phyloP scores from a whole-genome alignment of 768 basidiomycete species.

The Trametes maxima region DNA sequence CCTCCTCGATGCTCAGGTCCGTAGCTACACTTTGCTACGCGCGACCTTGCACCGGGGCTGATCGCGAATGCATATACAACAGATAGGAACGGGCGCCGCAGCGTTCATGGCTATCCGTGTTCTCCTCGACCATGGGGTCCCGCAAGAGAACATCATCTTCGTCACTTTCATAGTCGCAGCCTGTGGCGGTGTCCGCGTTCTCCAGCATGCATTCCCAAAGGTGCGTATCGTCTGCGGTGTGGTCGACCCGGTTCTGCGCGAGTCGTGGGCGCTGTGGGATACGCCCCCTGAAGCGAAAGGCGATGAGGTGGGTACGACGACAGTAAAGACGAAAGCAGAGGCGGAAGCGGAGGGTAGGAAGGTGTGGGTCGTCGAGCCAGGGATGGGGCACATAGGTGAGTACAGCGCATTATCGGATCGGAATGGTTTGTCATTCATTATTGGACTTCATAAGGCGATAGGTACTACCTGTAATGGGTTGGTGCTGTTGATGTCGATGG shows the following conservation, averaged over 20 bases:
- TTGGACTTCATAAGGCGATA: slow-evolving; percentile 36
- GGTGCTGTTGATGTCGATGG: background rate
- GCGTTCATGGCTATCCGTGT: slow-evolving; percentile 96
- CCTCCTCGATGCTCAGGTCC: slow-evolving; percentile 85
- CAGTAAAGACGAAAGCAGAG: slow-evolving; percentile 20
- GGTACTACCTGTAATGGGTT: slow-evolving; percentile 40
- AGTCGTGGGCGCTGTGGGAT: slow-evolving; percentile 54
- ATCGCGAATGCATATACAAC: background rate
- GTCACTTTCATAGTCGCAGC: slow-evolving; percentile 87
- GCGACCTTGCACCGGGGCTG: background rate
- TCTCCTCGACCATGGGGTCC: slow-evolving; percentile 89
- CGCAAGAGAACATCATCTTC: slow-evolving; percentile 83
- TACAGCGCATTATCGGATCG: background rate
- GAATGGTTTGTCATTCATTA: background rate
- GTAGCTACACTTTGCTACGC: background rate
- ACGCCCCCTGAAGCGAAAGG: slow-evolving; percentile 36
- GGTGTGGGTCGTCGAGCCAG: slow-evolving; percentile 84
- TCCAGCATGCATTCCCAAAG: slow-evolving; percentile 81
- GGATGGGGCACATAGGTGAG: slow-evolving; percentile 87
- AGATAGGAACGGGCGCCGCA: slow-evolving; percentile 94
- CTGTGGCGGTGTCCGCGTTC: slow-evolving; percentile 74
- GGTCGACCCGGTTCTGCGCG: slow-evolving; percentile 76
- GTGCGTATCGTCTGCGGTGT: slow-evolving; percentile 86
- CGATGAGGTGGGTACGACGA: slow-evolving; percentile 1
- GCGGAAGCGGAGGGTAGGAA: slow-evolving; percentile 49